Percentiles rank a stretch among this genome's conserved stretches.
Evolutionary conservation across 176 grass and related monocot genomes (phyloP).

Genomic region (Phyllostachys edulis): DNA sequence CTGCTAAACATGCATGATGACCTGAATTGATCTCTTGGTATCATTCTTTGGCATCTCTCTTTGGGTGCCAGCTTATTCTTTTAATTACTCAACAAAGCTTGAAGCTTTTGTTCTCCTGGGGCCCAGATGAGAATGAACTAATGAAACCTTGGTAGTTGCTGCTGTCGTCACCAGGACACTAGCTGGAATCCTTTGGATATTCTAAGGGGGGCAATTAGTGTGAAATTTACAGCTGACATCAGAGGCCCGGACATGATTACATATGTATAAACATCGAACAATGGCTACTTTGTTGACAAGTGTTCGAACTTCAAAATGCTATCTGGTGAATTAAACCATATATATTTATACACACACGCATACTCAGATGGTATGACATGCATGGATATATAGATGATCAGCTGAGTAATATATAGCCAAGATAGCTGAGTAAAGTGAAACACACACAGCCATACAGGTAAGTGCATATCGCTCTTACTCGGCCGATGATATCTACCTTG

Average conservation of each 20-base stretch:
- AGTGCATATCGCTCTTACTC: background rate
- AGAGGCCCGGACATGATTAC: background rate
- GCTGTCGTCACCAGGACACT: background rate
- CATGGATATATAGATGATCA: background rate
- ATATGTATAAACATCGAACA: background rate
- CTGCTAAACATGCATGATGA: background rate
- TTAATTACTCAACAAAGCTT: background rate
- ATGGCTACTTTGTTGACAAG: background rate
- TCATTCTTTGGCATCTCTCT: constrained; percentile 20
- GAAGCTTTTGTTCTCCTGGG: constrained; percentile 18
- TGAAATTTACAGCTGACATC: background rate
- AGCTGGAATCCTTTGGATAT: background rate
- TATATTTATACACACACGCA: no score
- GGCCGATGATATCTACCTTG: background rate
- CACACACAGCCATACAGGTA: background rate
- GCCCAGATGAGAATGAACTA: background rate
- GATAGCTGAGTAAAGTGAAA: background rate
- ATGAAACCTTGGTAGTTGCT: background rate
- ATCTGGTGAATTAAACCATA: background rate
- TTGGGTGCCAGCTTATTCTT: background rate
- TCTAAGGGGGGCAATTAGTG: background rate
- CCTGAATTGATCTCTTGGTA: constrained; percentile 17
- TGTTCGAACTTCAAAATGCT: background rate
- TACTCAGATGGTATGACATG: background rate
- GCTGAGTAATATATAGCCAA: background rate